Conservation (phyloP, 2,329 filamentous ascomycete genomes). For the Diplodia scrobiculata region DNA sequence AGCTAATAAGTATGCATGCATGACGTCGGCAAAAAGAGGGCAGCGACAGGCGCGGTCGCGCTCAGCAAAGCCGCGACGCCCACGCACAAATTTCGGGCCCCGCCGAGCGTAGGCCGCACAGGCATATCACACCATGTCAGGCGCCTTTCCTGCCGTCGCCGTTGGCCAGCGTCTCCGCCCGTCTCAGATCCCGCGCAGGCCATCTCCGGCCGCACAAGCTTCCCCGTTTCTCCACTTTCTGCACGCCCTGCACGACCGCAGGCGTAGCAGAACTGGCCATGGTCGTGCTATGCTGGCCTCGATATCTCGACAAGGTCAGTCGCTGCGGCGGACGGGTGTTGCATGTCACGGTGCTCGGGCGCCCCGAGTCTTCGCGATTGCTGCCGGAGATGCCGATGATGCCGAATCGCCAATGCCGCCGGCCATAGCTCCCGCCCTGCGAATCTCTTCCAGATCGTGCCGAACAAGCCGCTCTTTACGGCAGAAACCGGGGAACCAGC, state of each 20-base stretch:
- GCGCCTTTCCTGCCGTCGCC: neutral
- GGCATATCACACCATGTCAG: conserved; percentile 24
- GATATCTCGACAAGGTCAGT: neutral
- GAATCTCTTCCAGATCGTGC: conserved; percentile 6
- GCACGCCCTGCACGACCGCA: neutral
- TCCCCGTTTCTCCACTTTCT: conserved; percentile 15
- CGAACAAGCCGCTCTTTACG: conserved; percentile 12
- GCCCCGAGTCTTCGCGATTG: conserved; percentile 2
- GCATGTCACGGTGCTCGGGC: neutral
- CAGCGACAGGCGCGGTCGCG: neutral
- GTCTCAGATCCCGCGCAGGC: conserved; percentile 22
- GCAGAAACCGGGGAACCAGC: conserved; percentile 4
- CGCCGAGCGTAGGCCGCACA: conserved; percentile 11
- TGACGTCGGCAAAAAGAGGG: conserved; percentile 22
- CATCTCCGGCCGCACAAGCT: conserved; percentile 10
- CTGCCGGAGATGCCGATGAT: conserved; percentile 17
- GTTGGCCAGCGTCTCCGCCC: conserved; percentile 11
- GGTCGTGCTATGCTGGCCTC: neutral
- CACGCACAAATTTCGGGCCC: conserved; percentile 9
- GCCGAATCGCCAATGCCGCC: conserved; percentile 12
- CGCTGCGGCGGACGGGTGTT: neutral
- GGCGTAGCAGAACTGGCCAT: neutral
- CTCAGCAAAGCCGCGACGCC: neutral
- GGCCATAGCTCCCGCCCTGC: conserved; percentile 10
- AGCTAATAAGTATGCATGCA: conserved; percentile 20